phyloP scores from a whole-genome alignment of 2,329 filamentous ascomycete species.

The Fusarium sp. region DNA sequence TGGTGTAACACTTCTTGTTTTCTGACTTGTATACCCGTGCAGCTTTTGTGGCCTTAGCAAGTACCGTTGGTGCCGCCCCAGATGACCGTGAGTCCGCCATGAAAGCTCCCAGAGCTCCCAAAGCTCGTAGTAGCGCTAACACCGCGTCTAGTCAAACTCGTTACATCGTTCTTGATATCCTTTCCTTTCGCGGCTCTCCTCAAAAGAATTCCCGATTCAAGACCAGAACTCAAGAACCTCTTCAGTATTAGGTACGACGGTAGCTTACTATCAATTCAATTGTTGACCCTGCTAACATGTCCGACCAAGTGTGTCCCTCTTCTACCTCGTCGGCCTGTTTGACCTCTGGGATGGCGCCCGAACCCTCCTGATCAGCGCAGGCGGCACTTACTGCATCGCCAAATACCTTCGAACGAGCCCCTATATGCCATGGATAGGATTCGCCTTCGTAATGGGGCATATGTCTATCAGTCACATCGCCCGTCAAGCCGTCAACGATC shows the following conservation, averaged over 20 bases:
- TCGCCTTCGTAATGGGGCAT: slow-evolving; percentile 94
- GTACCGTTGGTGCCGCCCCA: slow-evolving; percentile 50
- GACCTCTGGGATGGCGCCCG: slow-evolving; percentile 87
- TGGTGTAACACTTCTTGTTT: neutral
- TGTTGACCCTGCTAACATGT: slow-evolving; percentile 5
- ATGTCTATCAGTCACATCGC: slow-evolving; percentile 91
- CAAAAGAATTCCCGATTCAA: slow-evolving; percentile 88
- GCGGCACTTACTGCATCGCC: slow-evolving; percentile 84
- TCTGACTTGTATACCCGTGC: slow-evolving; percentile 22
- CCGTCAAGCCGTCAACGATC: slow-evolving; percentile 77
- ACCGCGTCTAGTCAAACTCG: slow-evolving; percentile 80
- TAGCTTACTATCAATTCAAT: neutral
- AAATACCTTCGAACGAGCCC: slow-evolving; percentile 81
- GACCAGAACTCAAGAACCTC: slow-evolving; percentile 85
- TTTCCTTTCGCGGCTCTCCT: slow-evolving; percentile 90
- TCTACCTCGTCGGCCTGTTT: slow-evolving; percentile 94
- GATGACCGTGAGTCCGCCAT: slow-evolving; percentile 52
- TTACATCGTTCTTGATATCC: slow-evolving; percentile 89
- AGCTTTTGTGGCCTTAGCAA: slow-evolving; percentile 53
- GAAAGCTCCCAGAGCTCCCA: neutral
- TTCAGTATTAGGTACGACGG: slow-evolving; percentile 79
- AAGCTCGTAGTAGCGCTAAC: slow-evolving; percentile 27
- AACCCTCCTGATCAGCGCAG: slow-evolving; percentile 83
- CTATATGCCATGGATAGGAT: slow-evolving; percentile 98
- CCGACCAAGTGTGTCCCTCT: slow-evolving; percentile 74